Base-by-base conservation (phyloP, 2,329 filamentous ascomycete species). In the Xylaria multiplex region DNA sequence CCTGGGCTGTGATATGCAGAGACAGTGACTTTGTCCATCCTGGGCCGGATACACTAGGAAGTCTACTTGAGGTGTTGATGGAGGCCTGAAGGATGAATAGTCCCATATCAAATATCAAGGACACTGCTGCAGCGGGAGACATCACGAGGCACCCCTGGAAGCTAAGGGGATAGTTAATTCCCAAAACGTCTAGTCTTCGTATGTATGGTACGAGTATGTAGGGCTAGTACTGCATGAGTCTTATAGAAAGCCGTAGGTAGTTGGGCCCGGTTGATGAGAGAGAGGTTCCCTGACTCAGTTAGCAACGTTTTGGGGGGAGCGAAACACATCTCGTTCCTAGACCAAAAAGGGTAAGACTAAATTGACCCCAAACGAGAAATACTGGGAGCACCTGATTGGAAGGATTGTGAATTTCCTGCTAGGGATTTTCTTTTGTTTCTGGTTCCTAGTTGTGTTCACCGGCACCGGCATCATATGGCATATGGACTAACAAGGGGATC, bases 121-220 rank as follows among this genome's bases (percentile, higher is more conserved):
- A 59, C 59, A 54, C 40, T 61, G 55, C 40, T 61, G 52, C 50
- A 52, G 52, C n/a, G 16, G 59, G 11, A 65, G 27, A 43, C 53
- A 70, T 66, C 65, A 64, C 48, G 52, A 61, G 68, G 57, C 40
- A 60, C 52, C 64, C 62, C 49, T 63, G 59, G 59, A 59, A 64
- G 56, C 63, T 62, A 59, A 22, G 45, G 46, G 27, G 27, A 63
- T 40, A 42, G 19, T 55, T 45, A 48, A 56, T 63, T 53, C 60
- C 64, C 19, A 59, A 64, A 64, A 30, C 46, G 59, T 58, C 42
- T 69, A 67, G 65, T 59, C 22, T 13, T 62, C 8, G 24, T 24
- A 43, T 35, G 24, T 16, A 56, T 50, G 43, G 45, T 24, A 55
- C 30, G 50, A 54, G 27, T 49, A 48, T 48, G n/a, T 43, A 53